Conservation (phyloP, 1,284 basidiomycete genomes). For the Rhodotorula sp. region DNA sequence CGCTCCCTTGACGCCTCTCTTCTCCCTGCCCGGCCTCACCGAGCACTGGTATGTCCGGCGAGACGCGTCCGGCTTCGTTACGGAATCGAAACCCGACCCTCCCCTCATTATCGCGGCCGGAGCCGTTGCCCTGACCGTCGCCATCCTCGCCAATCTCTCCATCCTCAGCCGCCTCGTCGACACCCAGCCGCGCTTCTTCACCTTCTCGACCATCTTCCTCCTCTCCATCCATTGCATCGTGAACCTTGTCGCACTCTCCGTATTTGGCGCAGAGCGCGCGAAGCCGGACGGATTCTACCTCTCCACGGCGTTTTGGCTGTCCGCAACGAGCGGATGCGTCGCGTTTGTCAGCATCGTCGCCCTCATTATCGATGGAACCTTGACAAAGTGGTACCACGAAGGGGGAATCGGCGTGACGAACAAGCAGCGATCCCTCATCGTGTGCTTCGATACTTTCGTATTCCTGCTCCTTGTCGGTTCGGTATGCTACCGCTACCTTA, state of each 20-base stretch:
- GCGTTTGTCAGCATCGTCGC: neutral
- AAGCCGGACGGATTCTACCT: conserved; percentile 23
- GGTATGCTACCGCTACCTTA: conserved; percentile 8
- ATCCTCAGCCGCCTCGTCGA: conserved; percentile 68
- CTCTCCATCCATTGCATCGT: conserved; percentile 10
- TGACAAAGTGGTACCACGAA: conserved; percentile 9
- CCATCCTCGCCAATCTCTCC: conserved; percentile 64
- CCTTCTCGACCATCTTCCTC: conserved; percentile 2
- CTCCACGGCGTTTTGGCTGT: conserved; percentile 32
- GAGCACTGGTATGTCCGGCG: conserved; percentile 21
- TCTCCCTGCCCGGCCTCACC: conserved; percentile 8
- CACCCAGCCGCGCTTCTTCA: conserved; percentile 56
- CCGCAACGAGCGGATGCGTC: conserved; percentile 10
- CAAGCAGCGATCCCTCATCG: conserved; percentile 18
- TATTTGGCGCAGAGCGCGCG: conserved; percentile 18
- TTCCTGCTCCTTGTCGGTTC: conserved; percentile 9
- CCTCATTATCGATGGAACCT: conserved; percentile 8
- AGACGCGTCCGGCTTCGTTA: neutral
- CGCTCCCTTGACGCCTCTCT: conserved; percentile 12
- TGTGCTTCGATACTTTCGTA: conserved; percentile 22
- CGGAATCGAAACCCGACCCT: conserved; percentile 12
- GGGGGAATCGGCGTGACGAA: conserved; percentile 16
- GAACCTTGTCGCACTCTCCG: conserved; percentile 10
- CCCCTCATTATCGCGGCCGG: conserved; percentile 19
- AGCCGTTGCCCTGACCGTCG: conserved; percentile 63